Percentiles rank a stretch among this genome's conserved stretches.
These are phyloP conservation scores for Calonectria pteridis DNA, from an alignment of 2,329 filamentous ascomycete species.

Conservation along the genomic window DNA sequence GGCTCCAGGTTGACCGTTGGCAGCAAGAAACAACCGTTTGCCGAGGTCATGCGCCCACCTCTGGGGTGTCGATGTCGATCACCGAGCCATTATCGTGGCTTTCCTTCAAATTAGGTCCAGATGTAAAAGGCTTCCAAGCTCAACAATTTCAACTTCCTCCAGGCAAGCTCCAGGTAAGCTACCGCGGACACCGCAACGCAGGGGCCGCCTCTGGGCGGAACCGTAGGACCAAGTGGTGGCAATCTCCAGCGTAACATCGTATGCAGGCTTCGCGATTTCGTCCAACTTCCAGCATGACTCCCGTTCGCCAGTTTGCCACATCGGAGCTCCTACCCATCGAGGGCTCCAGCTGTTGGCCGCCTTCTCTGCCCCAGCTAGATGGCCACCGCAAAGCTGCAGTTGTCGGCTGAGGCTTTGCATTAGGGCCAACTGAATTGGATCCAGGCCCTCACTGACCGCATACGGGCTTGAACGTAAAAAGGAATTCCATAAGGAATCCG, in stretches of 20 bases:
- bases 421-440: conserved; percentile 5
- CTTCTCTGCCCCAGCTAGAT: background rate
- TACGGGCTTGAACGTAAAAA: conserved; percentile 3
- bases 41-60: background rate
- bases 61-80: conserved; percentile 10
- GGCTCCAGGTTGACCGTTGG: background rate
- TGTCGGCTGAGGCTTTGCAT: conserved; percentile 6
- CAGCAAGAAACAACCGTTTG: background rate
- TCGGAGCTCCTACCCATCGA: background rate
- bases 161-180: background rate
- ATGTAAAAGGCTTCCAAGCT: background rate
- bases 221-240: conserved; percentile 11
- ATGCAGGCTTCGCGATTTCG: conserved; percentile 9
- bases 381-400: background rate
- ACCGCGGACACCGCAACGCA: conserved; percentile 3
- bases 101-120: background rate
- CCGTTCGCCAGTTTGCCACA: conserved; percentile 18
- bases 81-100: conserved; percentile 3
- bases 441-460: background rate
- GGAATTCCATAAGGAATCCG: background rate
- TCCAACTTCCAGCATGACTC: conserved; percentile 11
- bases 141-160: background rate
- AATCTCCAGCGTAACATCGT: conserved; percentile 25
- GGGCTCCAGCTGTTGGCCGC: background rate
- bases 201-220: background rate